A percentile compares a stretch with the other conserved stretches of the same genome.
phyloP scores from a whole-genome alignment of 345 rosid genomes.

The Moricandia moricandioides region DNA sequence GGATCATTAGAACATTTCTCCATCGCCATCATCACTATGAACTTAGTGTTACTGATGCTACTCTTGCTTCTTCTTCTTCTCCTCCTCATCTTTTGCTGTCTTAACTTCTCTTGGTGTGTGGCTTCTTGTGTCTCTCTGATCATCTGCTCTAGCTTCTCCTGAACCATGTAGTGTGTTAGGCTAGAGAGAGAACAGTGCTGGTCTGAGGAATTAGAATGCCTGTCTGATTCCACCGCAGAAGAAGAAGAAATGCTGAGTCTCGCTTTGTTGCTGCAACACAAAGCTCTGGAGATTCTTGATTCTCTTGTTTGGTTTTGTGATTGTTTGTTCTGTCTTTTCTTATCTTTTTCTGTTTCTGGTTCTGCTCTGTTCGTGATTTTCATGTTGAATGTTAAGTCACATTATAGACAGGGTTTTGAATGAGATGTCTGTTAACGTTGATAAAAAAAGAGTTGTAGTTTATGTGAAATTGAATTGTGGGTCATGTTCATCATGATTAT shows the following conservation, averaged over 20 bases:
- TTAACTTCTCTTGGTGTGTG: conserved; percentile 32
- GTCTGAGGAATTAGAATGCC: conserved; percentile 39
- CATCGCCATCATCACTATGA: conserved; percentile 81
- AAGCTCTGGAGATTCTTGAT: conserved; percentile 50
- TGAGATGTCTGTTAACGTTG: conserved; percentile 26
- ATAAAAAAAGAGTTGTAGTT: not conserved
- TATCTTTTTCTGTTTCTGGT: not conserved
- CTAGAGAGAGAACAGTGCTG: conserved; percentile 59
- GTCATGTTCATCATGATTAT: conserved; percentile 46
- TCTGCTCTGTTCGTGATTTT: conserved; percentile 16
- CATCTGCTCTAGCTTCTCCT: conserved; percentile 80
- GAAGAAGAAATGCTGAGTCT: conserved; percentile 67
- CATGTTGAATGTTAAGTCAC: conserved; percentile 28
- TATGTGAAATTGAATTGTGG: conserved; percentile 13
- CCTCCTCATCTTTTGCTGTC: conserved; percentile 5
- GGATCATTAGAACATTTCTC: conserved; percentile 80
- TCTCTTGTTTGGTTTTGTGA: conserved; percentile 27
- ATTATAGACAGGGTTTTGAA: conserved; percentile 22
- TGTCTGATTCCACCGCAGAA: conserved; percentile 45
- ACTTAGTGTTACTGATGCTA: conserved; percentile 42
- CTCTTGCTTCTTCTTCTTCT: conserved; percentile 35
- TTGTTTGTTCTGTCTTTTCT: conserved; percentile 14
- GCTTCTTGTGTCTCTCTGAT: conserved; percentile 41
- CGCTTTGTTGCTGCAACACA: conserved; percentile 68
- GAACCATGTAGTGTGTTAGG: conserved; percentile 83